Base-by-base conservation (phyloP, 495 filamentous ascomycete genomes). In the Penicillium desertorum region DNA sequence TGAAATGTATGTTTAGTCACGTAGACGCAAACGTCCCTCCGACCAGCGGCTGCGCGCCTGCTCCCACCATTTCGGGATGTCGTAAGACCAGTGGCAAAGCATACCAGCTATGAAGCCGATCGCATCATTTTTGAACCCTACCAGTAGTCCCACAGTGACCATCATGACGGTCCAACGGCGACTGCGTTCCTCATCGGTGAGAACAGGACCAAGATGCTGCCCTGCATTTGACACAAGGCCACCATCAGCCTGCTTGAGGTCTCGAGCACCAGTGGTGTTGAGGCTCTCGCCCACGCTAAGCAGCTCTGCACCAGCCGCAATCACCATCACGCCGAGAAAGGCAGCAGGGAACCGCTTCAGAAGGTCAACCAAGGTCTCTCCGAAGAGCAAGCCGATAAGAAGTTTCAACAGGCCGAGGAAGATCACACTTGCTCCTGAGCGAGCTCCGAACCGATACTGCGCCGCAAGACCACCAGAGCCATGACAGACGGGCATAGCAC, bases 401-500 rank as follows among this genome's bases (percentile, higher is more conserved):
- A 96, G 71, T 68, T 97, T 98, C 37, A 89, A 72, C 1, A 82
- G 20, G 0, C 93, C 93, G 1, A 97, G 80, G 45, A 96, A 67
- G 43, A 96, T 84, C 39, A 96, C 81, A 61, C 87, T 89, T 0
- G 89, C 82, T 2, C 93, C 93, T 32, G 89, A 94, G 12, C 92
- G 85, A 6, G 92, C 92, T 3, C 93, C 93, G 60, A 96, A 98
- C 3, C 90, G 84, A 63, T 89, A 88, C 67, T 96, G 92, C 1
- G 86, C 93, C 2, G 93, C 93, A 1, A 97, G 76, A 0, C 93
- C 93, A 2, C 93, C 93, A 12, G 90, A 90, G 19, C 93, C 93
- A 66, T 97, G 93, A 63, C 93, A 98, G 2, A 96, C 88, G 5
- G 93, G 93, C 93, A 98, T 98, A 0, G 86, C 89, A 29, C 91